Conservation (phyloP, 176 grass and related monocot genomes). For the Avena insularis region DNA sequence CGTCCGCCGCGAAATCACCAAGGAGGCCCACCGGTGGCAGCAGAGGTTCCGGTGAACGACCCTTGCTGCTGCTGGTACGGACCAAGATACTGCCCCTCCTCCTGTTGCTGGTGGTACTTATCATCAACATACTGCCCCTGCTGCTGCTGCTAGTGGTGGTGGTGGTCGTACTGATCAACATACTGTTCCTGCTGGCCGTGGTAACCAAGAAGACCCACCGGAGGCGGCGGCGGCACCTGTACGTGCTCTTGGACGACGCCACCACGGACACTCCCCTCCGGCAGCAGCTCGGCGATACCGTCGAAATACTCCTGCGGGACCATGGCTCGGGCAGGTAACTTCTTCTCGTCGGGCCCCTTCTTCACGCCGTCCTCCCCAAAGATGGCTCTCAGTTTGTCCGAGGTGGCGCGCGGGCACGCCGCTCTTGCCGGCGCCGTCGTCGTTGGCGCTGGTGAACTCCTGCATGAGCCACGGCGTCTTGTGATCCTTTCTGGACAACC, state of each 20-base stretch:
- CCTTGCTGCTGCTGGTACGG: not conserved
- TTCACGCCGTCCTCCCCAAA: slow-evolving; percentile 6
- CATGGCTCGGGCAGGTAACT: not conserved
- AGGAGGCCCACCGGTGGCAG: not conserved
- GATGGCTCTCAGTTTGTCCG: not conserved
- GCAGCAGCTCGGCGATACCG: not conserved
- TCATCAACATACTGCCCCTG: not conserved
- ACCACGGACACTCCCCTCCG: not conserved
- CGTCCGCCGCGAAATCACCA: not conserved
- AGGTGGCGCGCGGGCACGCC: not conserved
- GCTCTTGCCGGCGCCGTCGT: not conserved
- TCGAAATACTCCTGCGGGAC: not conserved
- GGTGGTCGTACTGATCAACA: not conserved
- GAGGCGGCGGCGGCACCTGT: not conserved
- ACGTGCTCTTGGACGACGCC: slow-evolving; percentile 40
- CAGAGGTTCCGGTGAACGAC: not conserved
- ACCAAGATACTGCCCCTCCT: not conserved
- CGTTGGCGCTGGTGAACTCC: slow-evolving; percentile 20
- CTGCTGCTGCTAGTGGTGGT: not conserved
- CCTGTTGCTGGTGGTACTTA: not conserved
- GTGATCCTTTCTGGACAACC: not conserved
- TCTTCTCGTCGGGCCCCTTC: not conserved
- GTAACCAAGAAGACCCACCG: not conserved
- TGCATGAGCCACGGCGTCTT: slow-evolving; percentile 46
- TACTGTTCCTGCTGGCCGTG: not conserved